Evolutionary conservation across 495 filamentous ascomycete genomes (phyloP), one percentile per base, ranked within the genome.

Genomic region (Trichoderma gamsii): DNA sequence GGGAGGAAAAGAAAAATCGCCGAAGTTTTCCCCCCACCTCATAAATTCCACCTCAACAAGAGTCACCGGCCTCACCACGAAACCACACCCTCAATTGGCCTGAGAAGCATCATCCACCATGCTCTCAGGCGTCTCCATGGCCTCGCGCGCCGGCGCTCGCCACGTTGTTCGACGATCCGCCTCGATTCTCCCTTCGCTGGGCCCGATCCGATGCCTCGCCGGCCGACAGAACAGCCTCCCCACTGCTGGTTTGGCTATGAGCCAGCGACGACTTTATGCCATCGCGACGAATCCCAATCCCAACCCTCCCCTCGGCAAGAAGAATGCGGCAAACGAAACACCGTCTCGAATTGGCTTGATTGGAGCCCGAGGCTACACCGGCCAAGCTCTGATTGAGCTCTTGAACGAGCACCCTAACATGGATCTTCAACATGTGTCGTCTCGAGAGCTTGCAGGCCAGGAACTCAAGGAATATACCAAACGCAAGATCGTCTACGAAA

Each of bases 311-410:
- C 87, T 92, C n/a, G 95, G 95, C 63, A 88, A 89, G 79, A 91
- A 92, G 80, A 96, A 97, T 78, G 88, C 86, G 64, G 93, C 91
- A 65, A 97, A 95, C 77, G 81, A 83, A 44, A 85, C 86, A 70
- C 92, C 92, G 43, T 88, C 93, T 41, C 89, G 88, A 73, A 89
- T 99, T 44, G 95, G 92, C 51, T 85, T 99, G 46, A 97, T 99
- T 65, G 95, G 95, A 56, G 95, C 95, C 67, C 90, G 95, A 76
- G 95, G 95, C 38, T 99, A 97, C 76, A 99, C 95, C 23, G 95
- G 95, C 43, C 91, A 97, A 81, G 93, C 92, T 67, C 83, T 99
- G 64, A 96, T 99, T 76, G 88, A 84, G 71, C 84, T 99, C 38
- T 86, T 99, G 67, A 95, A 97, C 77, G 77, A 86, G 7, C 95